These are phyloP conservation scores for Phialocephala sp. DNA, from an alignment of 2,329 filamentous ascomycete genomes.

Conservation along the genomic window DNA sequence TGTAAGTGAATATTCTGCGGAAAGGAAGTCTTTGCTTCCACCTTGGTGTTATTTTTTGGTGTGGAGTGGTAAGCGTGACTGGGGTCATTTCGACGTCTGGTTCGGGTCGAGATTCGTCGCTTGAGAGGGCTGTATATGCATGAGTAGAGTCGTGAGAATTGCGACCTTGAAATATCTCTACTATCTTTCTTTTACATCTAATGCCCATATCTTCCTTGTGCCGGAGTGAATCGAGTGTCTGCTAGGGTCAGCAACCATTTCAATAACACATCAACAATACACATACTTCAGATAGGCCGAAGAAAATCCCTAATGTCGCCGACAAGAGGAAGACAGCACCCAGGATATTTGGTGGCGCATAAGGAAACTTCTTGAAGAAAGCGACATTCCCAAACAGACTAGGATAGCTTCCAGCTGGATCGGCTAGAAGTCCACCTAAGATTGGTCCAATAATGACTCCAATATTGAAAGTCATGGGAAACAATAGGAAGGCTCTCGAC, in stretches of 20 bases:
- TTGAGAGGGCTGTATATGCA: constrained; percentile 29
- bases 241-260: constrained; percentile 16
- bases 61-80: constrained; percentile 21
- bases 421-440: constrained; percentile 49
- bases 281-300: constrained; percentile 41
- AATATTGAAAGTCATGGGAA: constrained; percentile 71
- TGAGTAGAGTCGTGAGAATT: constrained; percentile 20
- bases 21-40: constrained; percentile 40
- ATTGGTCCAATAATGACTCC: constrained; percentile 41
- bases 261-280: no score
- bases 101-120: constrained; percentile 23
- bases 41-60: constrained; percentile 26
- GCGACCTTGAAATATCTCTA: constrained; percentile 24
- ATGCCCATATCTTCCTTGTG: constrained; percentile 38
- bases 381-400: constrained; percentile 44
- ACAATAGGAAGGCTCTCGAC: constrained; percentile 56
- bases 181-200: constrained; percentile 31
- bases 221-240: constrained; percentile 46
- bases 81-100: constrained; percentile 30
- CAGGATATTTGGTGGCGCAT: constrained; percentile 48
- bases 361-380: constrained; percentile 49
- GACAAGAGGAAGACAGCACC: constrained; percentile 42
- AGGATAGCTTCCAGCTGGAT: constrained; percentile 47
- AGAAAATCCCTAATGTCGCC: constrained; percentile 42
- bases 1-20: constrained; percentile 41